Percentiles rank a stretch among this genome's conserved stretches.
phyloP scores from a whole-genome alignment of 495 filamentous ascomycete genomes.

The Glarea lozoyensis region DNA sequence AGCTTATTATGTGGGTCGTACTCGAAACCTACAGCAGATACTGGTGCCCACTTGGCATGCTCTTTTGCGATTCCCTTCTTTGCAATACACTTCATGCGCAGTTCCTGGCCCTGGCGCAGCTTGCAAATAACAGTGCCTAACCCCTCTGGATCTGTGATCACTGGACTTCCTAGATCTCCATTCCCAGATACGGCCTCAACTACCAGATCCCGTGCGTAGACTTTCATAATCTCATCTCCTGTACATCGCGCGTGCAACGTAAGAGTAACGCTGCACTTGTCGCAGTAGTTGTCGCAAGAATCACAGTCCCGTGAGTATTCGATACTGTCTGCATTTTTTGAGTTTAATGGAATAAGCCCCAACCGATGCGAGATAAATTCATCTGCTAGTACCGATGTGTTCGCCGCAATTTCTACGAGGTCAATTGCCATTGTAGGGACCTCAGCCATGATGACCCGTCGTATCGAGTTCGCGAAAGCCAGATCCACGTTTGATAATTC shows the following conservation, averaged over 20 bases:
- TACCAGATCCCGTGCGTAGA: conserved; percentile 80
- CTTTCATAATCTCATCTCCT: conserved; percentile 72
- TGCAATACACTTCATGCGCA: conserved; percentile 82
- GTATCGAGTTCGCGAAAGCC: conserved; percentile 88
- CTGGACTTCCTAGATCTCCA: conserved; percentile 73
- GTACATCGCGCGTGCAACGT: conserved; percentile 77
- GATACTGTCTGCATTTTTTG: conserved; percentile 72
- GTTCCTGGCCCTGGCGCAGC: conserved; percentile 75
- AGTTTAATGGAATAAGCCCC: conserved; percentile 81
- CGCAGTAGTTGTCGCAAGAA: conserved; percentile 79
- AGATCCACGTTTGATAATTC: conserved; percentile 71
- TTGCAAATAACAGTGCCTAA: conserved; percentile 81
- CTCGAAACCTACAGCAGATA: conserved; percentile 88
- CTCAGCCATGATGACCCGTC: conserved; percentile 87
- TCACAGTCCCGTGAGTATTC: conserved; percentile 92
- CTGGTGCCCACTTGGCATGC: conserved; percentile 94
- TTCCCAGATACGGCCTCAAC: conserved; percentile 52
- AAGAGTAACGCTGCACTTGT: conserved; percentile 77
- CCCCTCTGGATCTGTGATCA: conserved; percentile 74
- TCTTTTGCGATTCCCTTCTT: conserved; percentile 99
- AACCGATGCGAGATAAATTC: conserved; percentile 93
- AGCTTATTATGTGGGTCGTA: conserved; percentile 97
- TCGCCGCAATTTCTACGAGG: conserved; percentile 82
- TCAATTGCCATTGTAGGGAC: conserved; percentile 94
- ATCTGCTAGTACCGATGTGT: conserved; percentile 90